Evolutionary conservation across 257 asterid genomes (phyloP), one percentile per base, ranked within the genome.

Genomic region (Petunia secreta): DNA sequence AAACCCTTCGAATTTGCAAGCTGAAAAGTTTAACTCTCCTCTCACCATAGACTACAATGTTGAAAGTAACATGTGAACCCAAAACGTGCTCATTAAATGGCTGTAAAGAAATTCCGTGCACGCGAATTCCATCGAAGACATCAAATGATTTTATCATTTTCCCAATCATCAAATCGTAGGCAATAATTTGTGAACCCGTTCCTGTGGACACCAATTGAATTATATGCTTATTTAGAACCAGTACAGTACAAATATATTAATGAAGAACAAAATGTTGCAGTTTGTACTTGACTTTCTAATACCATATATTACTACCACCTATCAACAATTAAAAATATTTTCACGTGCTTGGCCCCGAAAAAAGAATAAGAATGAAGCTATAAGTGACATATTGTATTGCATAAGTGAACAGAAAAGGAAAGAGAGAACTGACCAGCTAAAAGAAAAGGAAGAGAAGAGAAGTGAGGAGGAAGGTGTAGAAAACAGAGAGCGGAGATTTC

Each of bases 401-500:
- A 25, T 25, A 25, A 25, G 25, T 25, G 25, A 25, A 25, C 25
- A 25, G 25, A 25, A 37, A 43, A 34, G 39, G 65, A 8, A 50
- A 80, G 44, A 41, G n/a, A 36, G 64, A 81, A 55, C 44, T 9
- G n/a, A 91, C 98, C 99, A 48, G 99, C 96, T 4, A 95, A 88
- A 63, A 95, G 97, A 63, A 89, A 87, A 79, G 97, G 97, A 63
- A 89, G 85, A 46, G 91, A 75, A 39, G 94, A 87, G 55, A 87
- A 55, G 67, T 84, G 85, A 71, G 85, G 75, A 13, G 98, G 97
- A 73, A 89, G 92, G 41, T 87, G 93, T 77, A 95, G 92, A 83
- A 95, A 92, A 80, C 96, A 92, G 71, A 95, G 93, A 15, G 99
- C 99, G 5, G 99, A 93, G 58, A 93, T 90, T 64, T 95, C 99